Conservation (phyloP, 345 rosid genomes). For the Hypericum androsaemum region DNA sequence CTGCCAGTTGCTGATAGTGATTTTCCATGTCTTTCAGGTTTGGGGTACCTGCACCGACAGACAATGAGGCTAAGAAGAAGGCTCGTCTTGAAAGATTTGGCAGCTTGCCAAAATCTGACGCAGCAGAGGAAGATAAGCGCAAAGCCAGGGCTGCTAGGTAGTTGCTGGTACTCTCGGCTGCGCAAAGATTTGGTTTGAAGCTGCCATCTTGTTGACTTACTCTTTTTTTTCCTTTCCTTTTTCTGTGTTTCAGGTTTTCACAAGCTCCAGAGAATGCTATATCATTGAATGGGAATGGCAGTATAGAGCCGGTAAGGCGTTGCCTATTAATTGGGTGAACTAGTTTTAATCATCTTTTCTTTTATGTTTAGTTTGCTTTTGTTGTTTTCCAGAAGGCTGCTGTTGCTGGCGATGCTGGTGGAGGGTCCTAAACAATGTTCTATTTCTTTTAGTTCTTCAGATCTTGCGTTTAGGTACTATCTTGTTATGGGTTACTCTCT, state of each 20-base stretch:
- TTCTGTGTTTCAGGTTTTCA: constrained; percentile 42
- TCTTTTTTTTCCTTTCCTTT: not conserved
- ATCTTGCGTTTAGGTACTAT: constrained; percentile 9
- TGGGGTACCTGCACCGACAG: constrained; percentile 48
- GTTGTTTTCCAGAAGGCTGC: constrained; percentile 45
- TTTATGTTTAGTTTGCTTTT: not conserved
- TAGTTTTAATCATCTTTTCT: constrained; percentile 7
- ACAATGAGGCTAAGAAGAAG: constrained; percentile 73
- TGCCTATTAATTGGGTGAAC: not conserved
- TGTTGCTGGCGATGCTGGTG: constrained; percentile 53
- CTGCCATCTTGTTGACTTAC: not conserved
- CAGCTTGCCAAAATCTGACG: constrained; percentile 37
- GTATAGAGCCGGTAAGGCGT: constrained; percentile 34
- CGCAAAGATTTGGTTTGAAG: no score
- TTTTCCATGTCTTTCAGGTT: constrained; percentile 34
- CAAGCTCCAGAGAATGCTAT: constrained; percentile 35
- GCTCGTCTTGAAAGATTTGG: constrained; percentile 76
- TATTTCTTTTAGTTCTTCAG: constrained; percentile 27
- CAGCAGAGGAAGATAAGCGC: constrained; percentile 65
- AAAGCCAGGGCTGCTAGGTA: constrained; percentile 81
- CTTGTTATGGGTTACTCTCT: not conserved
- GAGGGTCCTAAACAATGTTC: constrained; percentile 32
- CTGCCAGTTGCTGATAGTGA: not conserved
- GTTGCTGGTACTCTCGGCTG: no score
- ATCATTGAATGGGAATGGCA: constrained; percentile 42